A percentile compares a stretch with the other conserved stretches of the same genome.
phyloP scores from a whole-genome alignment of 73 alveolate species.

The Blepharisma stoltei region DNA sequence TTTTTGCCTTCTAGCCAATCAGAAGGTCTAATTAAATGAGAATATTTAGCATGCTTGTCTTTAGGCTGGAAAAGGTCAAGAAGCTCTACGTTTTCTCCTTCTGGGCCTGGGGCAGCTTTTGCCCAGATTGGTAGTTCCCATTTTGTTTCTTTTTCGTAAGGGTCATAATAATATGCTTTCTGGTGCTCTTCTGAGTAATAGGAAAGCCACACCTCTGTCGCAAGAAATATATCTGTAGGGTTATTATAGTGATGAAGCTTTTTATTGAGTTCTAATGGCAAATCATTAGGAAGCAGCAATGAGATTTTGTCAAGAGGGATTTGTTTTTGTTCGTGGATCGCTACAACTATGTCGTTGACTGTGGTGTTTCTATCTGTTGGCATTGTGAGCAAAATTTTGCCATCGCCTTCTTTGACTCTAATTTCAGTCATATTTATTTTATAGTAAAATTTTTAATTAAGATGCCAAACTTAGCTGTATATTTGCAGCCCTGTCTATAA shows the following conservation, averaged over 20 bases:
- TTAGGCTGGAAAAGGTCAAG: not conserved
- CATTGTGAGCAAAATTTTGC: not conserved
- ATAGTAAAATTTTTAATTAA: too few relatives aligned
- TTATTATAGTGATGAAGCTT: not conserved
- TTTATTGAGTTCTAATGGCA: conserved; percentile 2
- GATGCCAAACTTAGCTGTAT: too few relatives aligned
- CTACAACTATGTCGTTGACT: not conserved
- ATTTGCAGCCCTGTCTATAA: too few relatives aligned
- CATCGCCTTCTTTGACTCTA: conserved; percentile 9
- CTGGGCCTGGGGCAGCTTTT: conserved; percentile 58
- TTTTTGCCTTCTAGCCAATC: conserved; percentile 31
- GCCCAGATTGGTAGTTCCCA: conserved; percentile 92
- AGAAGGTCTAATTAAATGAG: conserved; percentile 13
- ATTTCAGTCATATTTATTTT: not conserved
- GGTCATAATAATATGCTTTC: conserved; percentile 80
- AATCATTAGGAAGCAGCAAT: not conserved
- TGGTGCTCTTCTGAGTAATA: conserved; percentile 75
- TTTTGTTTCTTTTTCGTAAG: conserved; percentile 78
- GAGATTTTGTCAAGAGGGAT: conserved; percentile 10
- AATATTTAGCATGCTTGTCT: conserved; percentile 5
- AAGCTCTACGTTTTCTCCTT: conserved; percentile 37
- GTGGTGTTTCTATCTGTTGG: not conserved
- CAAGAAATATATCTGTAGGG: conserved; percentile 17
- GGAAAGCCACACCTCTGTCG: conserved; percentile 37
- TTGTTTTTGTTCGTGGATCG: not conserved